Base-by-base conservation (phyloP, 352 stramenopile genomes). In the Bremia lactucae region DNA sequence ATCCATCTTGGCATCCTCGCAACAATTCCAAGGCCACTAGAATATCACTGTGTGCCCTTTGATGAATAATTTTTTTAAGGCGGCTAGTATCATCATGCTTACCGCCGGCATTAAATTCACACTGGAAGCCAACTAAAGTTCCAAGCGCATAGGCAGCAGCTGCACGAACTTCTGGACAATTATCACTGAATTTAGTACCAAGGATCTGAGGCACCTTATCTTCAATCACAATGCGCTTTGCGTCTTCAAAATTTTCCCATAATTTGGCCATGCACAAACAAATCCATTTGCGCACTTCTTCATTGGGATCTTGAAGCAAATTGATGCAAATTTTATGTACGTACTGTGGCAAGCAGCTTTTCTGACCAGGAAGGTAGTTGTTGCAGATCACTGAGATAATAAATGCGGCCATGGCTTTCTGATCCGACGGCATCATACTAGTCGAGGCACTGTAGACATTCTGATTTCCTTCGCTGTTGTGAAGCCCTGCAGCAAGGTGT, bases 401-500 rank as follows among this genome's bases (percentile, higher is more conserved):
- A 57, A 98, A 98, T 1, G 94, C 89, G 6, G 93, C 84, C 64
- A 98, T 87, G 4, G 94, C 86, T 38, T 96, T 94, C 61, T 99
- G 95, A 21, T 95, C 75, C 1, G 83, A 56, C 20, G 77, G 79
- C 64, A 95, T 80, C 23, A 67, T 42, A 15, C 39, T 68, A n/a
- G 43, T 46, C 8, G 35, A 31, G 37, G 46, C 46, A 16, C 37
- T 65, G 22, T 65, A 65, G 7, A 24, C 50, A 35, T 31, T 59
- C 13, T 65, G 54, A 15, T 44, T 65, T 24, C 44, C 46, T 1
- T 46, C 46, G 50, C 49, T 22, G 6, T 69, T 65, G 49, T 87
- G 67, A 6, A 91, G 52, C 20, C 71, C 72, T 28, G 73, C 68
- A 24, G 72, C 69, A 4, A 98, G 61, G 51, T 97, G 91, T 20